phyloP scores from a whole-genome alignment of 768 basidiomycete species.

The Sporobolomyces roseus region DNA sequence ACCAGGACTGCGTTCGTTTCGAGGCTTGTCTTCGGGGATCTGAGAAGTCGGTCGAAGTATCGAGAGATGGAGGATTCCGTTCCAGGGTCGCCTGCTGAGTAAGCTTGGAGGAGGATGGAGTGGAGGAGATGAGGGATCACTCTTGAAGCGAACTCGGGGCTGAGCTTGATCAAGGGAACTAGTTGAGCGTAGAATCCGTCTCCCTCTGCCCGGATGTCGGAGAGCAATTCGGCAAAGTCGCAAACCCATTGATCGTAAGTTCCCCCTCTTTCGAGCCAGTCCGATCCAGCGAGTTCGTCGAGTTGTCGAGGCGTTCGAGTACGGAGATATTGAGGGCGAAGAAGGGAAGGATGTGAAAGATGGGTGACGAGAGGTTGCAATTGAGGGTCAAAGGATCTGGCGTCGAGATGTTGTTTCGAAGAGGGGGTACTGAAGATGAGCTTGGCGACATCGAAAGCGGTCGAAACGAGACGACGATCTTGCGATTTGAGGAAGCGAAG shows the following conservation, averaged over 20 bases:
- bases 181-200: slow-evolving; percentile 69
- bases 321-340: slow-evolving; percentile 5
- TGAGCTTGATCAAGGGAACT: slow-evolving; percentile 57
- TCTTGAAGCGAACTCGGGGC: slow-evolving; percentile 61
- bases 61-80: slow-evolving; percentile 48
- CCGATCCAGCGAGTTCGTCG: not conserved
- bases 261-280: not conserved
- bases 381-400: too few relatives aligned
- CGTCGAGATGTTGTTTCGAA: not conserved
- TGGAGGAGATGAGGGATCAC: slow-evolving; percentile 74
- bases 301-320: not conserved
- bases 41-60: slow-evolving; percentile 62
- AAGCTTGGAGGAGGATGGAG: slow-evolving; percentile 54
- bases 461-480: not conserved
- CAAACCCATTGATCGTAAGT: slow-evolving; percentile 23
- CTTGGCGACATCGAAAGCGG: slow-evolving; percentile 16
- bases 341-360: not conserved
- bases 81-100: not conserved
- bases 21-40: slow-evolving; percentile 44
- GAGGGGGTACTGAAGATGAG: slow-evolving; percentile 16
- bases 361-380: not conserved
- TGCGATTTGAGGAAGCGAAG: not conserved
- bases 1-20: slow-evolving; percentile 54
- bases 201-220: slow-evolving; percentile 27
- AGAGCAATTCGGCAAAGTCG: slow-evolving; percentile 29